phyloP scores from a whole-genome alignment of 2,329 filamentous ascomycete genomes.

The Emergomyces orientalis region DNA sequence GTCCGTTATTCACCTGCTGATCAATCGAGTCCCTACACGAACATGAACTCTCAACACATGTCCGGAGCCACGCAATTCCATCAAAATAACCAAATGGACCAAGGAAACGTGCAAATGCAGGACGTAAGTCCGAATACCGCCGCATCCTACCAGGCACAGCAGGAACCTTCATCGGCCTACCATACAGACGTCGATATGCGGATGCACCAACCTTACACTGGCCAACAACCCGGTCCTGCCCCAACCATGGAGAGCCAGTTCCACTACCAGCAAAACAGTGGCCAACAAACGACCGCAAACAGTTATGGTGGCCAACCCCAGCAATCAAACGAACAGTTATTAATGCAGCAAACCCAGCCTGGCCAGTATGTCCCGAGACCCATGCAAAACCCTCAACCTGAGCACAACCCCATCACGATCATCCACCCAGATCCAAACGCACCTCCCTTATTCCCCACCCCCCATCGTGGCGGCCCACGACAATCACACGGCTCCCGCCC shows the following conservation, averaged over 20 bases:
- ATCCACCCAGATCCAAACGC: slow-evolving; percentile 14
- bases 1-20: background rate
- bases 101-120: slow-evolving; percentile 5
- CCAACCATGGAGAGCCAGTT: slow-evolving; percentile 4
- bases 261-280: background rate
- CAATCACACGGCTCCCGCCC: slow-evolving; percentile 5
- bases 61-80: background rate
- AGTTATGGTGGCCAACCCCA: background rate
- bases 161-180: background rate
- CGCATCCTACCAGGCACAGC: background rate
- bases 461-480: slow-evolving; percentile 14
- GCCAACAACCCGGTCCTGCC: background rate
- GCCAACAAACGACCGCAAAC: background rate
- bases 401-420: slow-evolving; percentile 11
- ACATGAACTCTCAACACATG: background rate
- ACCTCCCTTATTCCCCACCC: slow-evolving; percentile 13
- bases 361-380: background rate
- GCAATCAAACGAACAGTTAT: background rate
- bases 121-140: background rate
- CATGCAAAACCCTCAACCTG: background rate
- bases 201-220: background rate
- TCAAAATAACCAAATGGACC: background rate
- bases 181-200: background rate
- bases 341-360: background rate
- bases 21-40: background rate